Evolutionary conservation across 1,284 basidiomycete genomes (phyloP).

Genomic region (Boletellus deceptivus): DNA sequence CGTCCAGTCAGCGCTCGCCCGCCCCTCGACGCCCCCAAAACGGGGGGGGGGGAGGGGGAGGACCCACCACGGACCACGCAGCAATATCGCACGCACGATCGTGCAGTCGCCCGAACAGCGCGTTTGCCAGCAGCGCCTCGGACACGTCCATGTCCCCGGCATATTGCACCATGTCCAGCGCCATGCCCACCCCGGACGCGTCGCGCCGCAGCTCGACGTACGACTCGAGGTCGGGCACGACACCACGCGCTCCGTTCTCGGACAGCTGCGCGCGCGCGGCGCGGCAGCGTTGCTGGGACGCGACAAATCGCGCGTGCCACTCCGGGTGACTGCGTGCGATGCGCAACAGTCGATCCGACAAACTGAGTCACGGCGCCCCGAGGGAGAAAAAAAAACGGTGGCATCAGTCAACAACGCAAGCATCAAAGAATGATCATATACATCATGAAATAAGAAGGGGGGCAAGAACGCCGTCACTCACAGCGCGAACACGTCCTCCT

Average conservation of each 20-base stretch:
- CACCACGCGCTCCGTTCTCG: conserved; percentile 7
- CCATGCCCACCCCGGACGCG: conserved; percentile 48
- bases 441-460: too few species aligned
- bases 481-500: conserved; percentile 17
- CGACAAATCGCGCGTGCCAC: conserved; percentile 36
- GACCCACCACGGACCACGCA: conserved; percentile 31
- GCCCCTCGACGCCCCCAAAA: background rate
- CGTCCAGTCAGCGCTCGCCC: conserved; percentile 1
- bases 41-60: background rate
- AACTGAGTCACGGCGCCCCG: conserved; percentile 8
- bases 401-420: background rate
- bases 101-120: conserved; percentile 11
- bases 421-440: too few species aligned
- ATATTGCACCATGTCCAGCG: conserved; percentile 55
- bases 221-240: conserved; percentile 43
- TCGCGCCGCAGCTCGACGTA: conserved; percentile 47
- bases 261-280: conserved; percentile 13
- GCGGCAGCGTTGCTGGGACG: conserved; percentile 35
- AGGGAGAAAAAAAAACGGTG: background rate
- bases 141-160: conserved; percentile 46
- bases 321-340: conserved; percentile 20
- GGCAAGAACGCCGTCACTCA: conserved; percentile 13
- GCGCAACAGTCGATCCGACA: conserved; percentile 28
- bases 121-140: conserved; percentile 31
- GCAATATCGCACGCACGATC: conserved; percentile 31